Evolutionary conservation across 352 stramenopile genomes (phyloP).

Genomic region (Phytophthora gonapodyides): DNA sequence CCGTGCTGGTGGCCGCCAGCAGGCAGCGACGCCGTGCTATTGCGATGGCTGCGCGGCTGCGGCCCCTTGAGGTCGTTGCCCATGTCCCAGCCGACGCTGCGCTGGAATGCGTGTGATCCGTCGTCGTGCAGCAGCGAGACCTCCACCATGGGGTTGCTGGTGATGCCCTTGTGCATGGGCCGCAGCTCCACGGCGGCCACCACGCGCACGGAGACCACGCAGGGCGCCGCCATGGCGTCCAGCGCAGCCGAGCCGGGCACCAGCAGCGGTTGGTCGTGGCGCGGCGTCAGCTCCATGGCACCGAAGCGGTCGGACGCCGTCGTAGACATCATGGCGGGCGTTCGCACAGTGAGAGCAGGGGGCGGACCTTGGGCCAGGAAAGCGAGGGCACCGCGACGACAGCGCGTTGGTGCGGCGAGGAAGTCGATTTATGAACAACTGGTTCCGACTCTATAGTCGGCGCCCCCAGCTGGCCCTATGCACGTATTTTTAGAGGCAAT

Average conservation of each 20-base stretch:
- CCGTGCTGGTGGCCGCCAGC: conserved; percentile 28
- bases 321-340: conserved; percentile 32
- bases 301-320: conserved; percentile 38
- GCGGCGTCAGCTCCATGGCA: conserved; percentile 59
- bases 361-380: conserved; percentile 25
- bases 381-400: conserved; percentile 11
- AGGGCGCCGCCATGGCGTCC: conserved; percentile 64
- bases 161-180: conserved; percentile 71
- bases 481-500: conserved; percentile 19
- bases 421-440: conserved; percentile 15
- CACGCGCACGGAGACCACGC: conserved; percentile 62
- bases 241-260: conserved; percentile 57
- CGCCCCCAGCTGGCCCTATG: too few relatives aligned
- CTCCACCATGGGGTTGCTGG: conserved; percentile 72
- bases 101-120: conserved; percentile 33
- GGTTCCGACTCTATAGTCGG: conserved; percentile 20
- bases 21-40: conserved; percentile 33
- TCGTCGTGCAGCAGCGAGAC: conserved; percentile 70
- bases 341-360: conserved; percentile 15
- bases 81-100: conserved; percentile 47
- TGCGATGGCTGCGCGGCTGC: conserved; percentile 13
- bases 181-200: conserved; percentile 61
- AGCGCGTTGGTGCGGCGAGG: conserved; percentile 15
- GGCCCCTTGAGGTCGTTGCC: conserved; percentile 50
- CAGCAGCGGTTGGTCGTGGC: conserved; percentile 61